Base-by-base conservation (phyloP, 2,329 filamentous ascomycete genomes). In the Cercospora nicotianae region DNA sequence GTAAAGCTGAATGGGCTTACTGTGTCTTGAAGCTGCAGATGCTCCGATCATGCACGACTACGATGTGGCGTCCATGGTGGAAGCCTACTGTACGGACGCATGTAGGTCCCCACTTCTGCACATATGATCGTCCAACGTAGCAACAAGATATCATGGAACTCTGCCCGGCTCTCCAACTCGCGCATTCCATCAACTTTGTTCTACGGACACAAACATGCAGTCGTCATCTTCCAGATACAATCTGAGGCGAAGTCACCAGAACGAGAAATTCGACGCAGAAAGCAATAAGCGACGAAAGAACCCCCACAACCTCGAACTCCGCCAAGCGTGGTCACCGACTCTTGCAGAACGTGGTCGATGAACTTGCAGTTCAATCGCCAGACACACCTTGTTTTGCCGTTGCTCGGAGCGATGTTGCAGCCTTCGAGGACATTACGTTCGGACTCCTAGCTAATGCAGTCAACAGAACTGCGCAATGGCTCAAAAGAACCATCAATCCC, bases 391-490 rank as follows among this genome's bases (percentile, higher is more conserved):
- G 48, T 26, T 53, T 53, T 53, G 23, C 23, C 12, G n/a, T 53
- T n/a, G 12, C 23, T 28, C 23, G 3, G 2, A 53, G 23, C 48
- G 23, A 53, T 30, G 2, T 28, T 53, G 48, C 23, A 28, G 6
- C 23, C 57, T 65, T 53, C 13, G 36, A 61, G 45, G 55, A 65
- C 26, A 20, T 65, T 30, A 55, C 26, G 7, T 65, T 60, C 16
- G 39, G 20, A 26, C 57, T 10, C 7, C 42, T 60, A 9, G 64
- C 64, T 28, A 60, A 65, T 30, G 57, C 64, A 23, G 57, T 65
- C 42, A 61, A 61, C 33, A 23, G 28, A 26, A 33, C 55, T 28
- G 36, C 64, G 36, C 55, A 39, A 39, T 65, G 64, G 64, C 64
- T 65, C 20, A 18, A 60, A 53, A n/a, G 20, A 26, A 30, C 9